A percentile compares a stretch with the other conserved stretches of the same genome.
Evolutionary conservation across 306 rosid genomes (phyloP).

Genomic region (Mimosa pudica): DNA sequence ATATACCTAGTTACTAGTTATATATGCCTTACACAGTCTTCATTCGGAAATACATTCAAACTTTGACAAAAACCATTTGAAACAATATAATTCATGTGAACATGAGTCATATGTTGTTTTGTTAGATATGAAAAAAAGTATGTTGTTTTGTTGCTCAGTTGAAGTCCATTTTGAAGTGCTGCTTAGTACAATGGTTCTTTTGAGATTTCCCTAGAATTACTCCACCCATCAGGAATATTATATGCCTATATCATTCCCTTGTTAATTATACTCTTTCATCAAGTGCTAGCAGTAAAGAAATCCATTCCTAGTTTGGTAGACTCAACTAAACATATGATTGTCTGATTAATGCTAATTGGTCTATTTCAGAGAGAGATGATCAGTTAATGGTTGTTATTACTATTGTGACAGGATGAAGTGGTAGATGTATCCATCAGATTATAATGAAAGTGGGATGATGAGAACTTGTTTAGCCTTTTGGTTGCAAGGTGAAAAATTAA

Average conservation of each 20-base stretch:
- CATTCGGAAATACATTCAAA: neutral
- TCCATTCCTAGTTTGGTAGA: neutral
- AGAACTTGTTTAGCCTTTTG: constrained; percentile 12
- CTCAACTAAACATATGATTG: neutral
- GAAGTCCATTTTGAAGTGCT: neutral
- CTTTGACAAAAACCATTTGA: neutral
- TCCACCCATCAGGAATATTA: neutral
- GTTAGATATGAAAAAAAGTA: neutral
- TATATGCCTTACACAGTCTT: neutral
- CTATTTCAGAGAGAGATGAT: neutral
- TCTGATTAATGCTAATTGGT: neutral
- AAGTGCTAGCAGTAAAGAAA: neutral
- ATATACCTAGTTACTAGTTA: no score
- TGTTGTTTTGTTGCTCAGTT: neutral
- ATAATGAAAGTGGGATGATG: constrained; percentile 29
- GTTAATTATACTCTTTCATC: neutral
- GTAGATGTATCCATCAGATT: constrained; percentile 14
- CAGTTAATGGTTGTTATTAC: neutral
- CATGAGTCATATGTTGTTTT: neutral
- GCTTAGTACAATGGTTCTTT: neutral
- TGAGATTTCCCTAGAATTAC: neutral
- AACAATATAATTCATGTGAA: neutral
- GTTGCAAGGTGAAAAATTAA: constrained; percentile 25
- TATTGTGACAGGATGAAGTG: constrained; percentile 36
- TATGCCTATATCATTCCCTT: neutral